Conservation (phyloP, 352 stramenopile genomes). For the Thraustochytrium sp. region DNA sequence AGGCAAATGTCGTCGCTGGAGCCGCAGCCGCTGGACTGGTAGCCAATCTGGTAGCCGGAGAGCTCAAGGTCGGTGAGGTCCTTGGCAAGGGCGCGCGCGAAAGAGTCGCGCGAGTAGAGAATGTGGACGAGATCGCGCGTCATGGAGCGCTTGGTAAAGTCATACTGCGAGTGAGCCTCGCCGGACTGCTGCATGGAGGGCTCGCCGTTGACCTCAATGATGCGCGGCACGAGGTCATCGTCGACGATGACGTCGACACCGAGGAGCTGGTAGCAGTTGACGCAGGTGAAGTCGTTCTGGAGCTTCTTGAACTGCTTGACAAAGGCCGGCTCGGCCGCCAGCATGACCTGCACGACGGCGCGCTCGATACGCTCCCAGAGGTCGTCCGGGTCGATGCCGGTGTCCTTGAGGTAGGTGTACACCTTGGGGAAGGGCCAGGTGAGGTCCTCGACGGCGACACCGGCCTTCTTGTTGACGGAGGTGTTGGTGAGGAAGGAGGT, state of each 20-base stretch:
- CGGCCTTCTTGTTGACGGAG: constrained; percentile 44
- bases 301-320: constrained; percentile 45
- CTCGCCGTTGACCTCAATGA: constrained; percentile 46
- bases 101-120: background rate
- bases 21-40: background rate
- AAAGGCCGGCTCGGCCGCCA: constrained; percentile 25
- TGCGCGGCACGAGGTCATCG: constrained; percentile 33
- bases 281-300: constrained; percentile 17
- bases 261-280: constrained; percentile 43
- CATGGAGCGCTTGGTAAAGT: constrained; percentile 39
- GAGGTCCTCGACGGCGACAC: constrained; percentile 39
- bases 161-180: constrained; percentile 34
- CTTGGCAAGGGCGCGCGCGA: background rate
- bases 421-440: constrained; percentile 41
- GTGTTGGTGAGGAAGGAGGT: constrained; percentile 44
- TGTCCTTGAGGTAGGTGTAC: constrained; percentile 36
- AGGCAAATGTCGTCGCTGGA: constrained; percentile 35
- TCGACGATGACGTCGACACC: constrained; percentile 45
- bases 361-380: constrained; percentile 40
- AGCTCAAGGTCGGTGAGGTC: constrained; percentile 40
- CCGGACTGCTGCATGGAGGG: constrained; percentile 42
- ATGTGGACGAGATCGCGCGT: constrained; percentile 37
- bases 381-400: background rate
- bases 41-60: constrained; percentile 6
- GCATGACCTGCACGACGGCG: constrained; percentile 23